Evolutionary conservation across 2,329 filamentous ascomycete genomes (phyloP).

Genomic region (Epichloe scottii): DNA sequence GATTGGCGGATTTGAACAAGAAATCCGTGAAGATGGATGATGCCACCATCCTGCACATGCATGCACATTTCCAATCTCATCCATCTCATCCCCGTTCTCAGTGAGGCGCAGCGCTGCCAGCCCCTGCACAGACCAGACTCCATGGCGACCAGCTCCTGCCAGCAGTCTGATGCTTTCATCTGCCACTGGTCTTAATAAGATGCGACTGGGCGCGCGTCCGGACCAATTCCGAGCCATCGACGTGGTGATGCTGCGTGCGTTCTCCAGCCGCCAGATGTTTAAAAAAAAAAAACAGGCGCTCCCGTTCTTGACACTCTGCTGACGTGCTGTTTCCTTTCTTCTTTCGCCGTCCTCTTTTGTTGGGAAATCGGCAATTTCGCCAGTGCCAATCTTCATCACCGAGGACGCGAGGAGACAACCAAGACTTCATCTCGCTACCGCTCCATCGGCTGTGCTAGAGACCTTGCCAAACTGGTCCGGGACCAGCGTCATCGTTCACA

Average conservation of each 20-base stretch:
- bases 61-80: no score
- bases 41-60: no score
- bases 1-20: no score
- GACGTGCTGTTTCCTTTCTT: background rate
- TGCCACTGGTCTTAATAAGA: no score
- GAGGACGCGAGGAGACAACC: background rate
- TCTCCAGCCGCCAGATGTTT: no score
- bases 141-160: background rate
- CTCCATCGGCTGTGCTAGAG: background rate
- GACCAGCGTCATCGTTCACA: slow-evolving; percentile 3
- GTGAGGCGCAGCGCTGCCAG: background rate
- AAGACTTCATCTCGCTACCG: background rate
- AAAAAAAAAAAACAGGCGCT: no score
- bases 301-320: no score
- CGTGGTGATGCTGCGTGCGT: no score
- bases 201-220: background rate
- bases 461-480: background rate
- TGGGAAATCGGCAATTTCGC: background rate
- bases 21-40: no score
- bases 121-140: background rate
- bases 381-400: background rate
- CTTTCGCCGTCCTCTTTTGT: background rate
- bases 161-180: background rate
- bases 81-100: background rate
- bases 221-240: slow-evolving; percentile 2